These are phyloP conservation scores for Citrullus amarus DNA, from an alignment of 306 rosid genomes.

Conservation along the genomic window DNA sequence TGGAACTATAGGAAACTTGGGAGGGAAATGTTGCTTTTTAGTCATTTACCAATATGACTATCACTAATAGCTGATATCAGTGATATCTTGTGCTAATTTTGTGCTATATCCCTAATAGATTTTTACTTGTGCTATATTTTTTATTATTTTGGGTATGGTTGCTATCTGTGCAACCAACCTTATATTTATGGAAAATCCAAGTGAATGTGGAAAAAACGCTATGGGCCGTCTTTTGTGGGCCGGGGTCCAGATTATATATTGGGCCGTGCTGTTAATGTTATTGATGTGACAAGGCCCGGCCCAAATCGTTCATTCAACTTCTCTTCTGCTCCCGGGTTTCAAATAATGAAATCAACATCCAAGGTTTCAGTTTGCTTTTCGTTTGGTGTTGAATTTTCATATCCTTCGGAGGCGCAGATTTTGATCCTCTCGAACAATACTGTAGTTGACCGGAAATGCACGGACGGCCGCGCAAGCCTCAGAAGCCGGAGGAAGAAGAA, in stretches of 20 bases:
- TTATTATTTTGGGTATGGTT: too few species aligned
- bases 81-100: too few species aligned
- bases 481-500: conserved; percentile 49
- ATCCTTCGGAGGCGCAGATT: background rate
- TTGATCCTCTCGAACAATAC: background rate
- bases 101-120: too few species aligned
- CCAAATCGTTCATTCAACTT: background rate
- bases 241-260: background rate
- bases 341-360: background rate
- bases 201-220: too few species aligned
- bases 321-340: background rate
- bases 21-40: too few species aligned
- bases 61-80: too few species aligned
- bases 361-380: background rate
- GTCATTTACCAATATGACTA: too few species aligned
- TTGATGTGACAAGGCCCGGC: background rate
- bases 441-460: conserved; percentile 38
- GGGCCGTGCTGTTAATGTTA: background rate
- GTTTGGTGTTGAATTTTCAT: background rate
- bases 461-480: conserved; percentile 70
- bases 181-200: too few species aligned
- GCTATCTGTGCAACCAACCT: too few species aligned
- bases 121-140: too few species aligned
- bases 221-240: too few species aligned
- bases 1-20: too few species aligned